A percentile compares a stretch with the other conserved stretches of the same genome.
Evolutionary conservation across 768 basidiomycete genomes (phyloP).

Genomic region (Collybia mongolica): DNA sequence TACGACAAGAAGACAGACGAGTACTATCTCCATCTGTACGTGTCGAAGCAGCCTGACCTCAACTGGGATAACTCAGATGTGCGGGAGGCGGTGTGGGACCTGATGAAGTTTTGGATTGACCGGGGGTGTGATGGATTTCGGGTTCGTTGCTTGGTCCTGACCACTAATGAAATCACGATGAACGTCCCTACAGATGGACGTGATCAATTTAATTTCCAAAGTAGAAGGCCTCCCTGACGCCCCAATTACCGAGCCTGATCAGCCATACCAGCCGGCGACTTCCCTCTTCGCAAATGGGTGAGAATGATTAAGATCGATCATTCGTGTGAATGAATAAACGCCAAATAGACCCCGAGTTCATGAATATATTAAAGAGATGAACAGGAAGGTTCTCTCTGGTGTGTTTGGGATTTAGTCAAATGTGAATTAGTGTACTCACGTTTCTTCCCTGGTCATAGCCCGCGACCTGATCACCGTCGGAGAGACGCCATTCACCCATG

Average conservation of each 20-base stretch:
- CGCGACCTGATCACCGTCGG: slow-evolving; percentile 65
- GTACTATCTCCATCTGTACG: slow-evolving; percentile 73
- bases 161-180: background rate
- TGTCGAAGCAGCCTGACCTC: slow-evolving; percentile 68
- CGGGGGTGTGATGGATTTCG: slow-evolving; percentile 76
- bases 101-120: slow-evolving; percentile 76
- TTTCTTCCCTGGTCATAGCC: slow-evolving; percentile 28
- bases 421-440: slow-evolving; percentile 3
- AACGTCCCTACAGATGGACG: slow-evolving; percentile 51
- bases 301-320: slow-evolving; percentile 8
- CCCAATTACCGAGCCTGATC: slow-evolving; percentile 47
- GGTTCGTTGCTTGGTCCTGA: slow-evolving; percentile 32
- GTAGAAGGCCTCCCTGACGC: slow-evolving; percentile 65
- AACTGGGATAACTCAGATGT: slow-evolving; percentile 75
- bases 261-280: slow-evolving; percentile 53
- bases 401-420: slow-evolving; percentile 18
- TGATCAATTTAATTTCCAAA: slow-evolving; percentile 70
- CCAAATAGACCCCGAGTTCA: slow-evolving; percentile 57
- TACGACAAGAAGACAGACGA: slow-evolving; percentile 63
- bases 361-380: slow-evolving; percentile 69
- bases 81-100: slow-evolving; percentile 54
- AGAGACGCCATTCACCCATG: slow-evolving; percentile 60
- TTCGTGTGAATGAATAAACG: background rate
- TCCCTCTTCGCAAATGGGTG: slow-evolving; percentile 62
- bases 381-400: slow-evolving; percentile 58